Base-by-base conservation (phyloP, 208 protist genomes). In the Wallacemonas sp. region DNA sequence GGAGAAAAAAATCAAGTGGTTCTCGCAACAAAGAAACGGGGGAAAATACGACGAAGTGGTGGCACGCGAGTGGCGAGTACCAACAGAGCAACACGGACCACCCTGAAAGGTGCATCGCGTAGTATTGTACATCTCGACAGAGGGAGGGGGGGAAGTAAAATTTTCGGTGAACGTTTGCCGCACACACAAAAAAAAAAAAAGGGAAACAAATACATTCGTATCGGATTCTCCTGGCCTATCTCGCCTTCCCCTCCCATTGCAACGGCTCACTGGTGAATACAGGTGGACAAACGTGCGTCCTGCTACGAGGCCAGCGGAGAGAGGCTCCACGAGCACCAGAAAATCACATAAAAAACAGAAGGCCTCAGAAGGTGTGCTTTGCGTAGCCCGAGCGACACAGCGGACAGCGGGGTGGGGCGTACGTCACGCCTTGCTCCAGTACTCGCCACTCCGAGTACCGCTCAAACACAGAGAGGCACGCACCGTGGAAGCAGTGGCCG, bases 381-480 rank as follows among this genome's bases (percentile, higher is more conserved):
- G 78, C 80, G 70, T 96, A 96, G 9, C 85, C 90, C 2, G 72
- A 55, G 30, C 90, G 84, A 39, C 90, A 96, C 28, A 96, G 45
- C 8, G 90, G 90, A 56, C 90, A 96, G 31, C 80, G 73, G 44
- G 72, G 76, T 14, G 56, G 47, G 2, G 66, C 59, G 38, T 41
- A 24, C 1, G 28, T 47, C 2, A 61, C 26, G 2, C 62, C 19
- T 15, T 65, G 36, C 12, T 84, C 61, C 28, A 82, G 28, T 2
- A 76, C 70, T 31, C 62, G 62, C 71, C 76, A 80, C 47, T 86
- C 78, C 12, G 80, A 78, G 63, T 85, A 93, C 5, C 54, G 70
- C 70, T 96, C 87, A 80, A 93, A 94, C n/a, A 66, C 67, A 0
- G 61, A 51, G 9, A 96, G 74, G 66, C 90, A 96, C 15, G 72